These are phyloP conservation scores for Vaccinium corymbosum DNA, from an alignment of 148 eudicot genomes.

Conservation along the genomic window DNA sequence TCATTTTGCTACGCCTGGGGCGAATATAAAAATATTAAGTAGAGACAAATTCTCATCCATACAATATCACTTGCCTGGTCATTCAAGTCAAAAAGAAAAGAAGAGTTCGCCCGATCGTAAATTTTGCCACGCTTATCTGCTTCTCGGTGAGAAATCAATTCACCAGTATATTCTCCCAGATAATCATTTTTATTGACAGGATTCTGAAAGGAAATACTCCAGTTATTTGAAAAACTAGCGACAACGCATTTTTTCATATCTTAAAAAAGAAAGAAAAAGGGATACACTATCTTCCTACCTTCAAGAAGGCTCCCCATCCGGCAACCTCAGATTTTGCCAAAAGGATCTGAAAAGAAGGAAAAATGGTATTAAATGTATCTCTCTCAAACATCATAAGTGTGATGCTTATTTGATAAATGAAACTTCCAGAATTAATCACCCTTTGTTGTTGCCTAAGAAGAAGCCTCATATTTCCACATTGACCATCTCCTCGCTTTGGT, in stretches of 20 bases:
- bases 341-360: slow-evolving; percentile 48
- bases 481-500: slow-evolving; percentile 71
- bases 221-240: slow-evolving; percentile 14
- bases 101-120: slow-evolving; percentile 82
- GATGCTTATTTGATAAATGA: background rate
- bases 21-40: background rate
- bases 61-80: slow-evolving; percentile 59
- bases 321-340: slow-evolving; percentile 82
- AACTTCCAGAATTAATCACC: slow-evolving; percentile 32
- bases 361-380: background rate
- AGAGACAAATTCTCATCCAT: background rate
- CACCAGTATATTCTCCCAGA: slow-evolving; percentile 87
- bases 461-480: slow-evolving; percentile 91
- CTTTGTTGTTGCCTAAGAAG: slow-evolving; percentile 81
- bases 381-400: background rate
- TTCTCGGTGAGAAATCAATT: slow-evolving; percentile 80
- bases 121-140: slow-evolving; percentile 98
- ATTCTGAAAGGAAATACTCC: slow-evolving; percentile 43
- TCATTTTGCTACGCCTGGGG: background rate
- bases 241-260: background rate
- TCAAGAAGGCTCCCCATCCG: slow-evolving; percentile 97
- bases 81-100: slow-evolving; percentile 92
- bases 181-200: slow-evolving; percentile 77
- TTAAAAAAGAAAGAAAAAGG: background rate
- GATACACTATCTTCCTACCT: slow-evolving; percentile 41